Evolutionary conservation across 495 filamentous ascomycete genomes (phyloP).

Genomic region (Elaphomyces granulatus): DNA sequence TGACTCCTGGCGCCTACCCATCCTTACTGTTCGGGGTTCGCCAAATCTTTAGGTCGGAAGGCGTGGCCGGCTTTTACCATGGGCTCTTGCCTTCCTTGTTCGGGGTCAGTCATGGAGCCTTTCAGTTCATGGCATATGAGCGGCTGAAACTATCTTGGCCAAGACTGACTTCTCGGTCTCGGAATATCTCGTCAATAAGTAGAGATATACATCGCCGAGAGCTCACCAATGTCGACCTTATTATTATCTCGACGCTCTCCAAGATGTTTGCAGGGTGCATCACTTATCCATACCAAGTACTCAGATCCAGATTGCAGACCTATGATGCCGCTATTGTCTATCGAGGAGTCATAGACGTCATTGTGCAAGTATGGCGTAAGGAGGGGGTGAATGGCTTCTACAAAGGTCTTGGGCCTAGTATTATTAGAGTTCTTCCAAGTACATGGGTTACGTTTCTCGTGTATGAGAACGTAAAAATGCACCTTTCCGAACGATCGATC

Average conservation of each 20-base stretch:
- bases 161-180: conserved; percentile 27
- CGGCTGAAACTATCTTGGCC: conserved; percentile 41
- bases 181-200: background rate
- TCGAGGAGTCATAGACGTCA: conserved; percentile 54
- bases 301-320: conserved; percentile 75
- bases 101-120: conserved; percentile 85
- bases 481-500: background rate
- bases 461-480: conserved; percentile 75
- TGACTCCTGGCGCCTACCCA: conserved; percentile 65
- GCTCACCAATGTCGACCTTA: conserved; percentile 60
- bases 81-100: conserved; percentile 71
- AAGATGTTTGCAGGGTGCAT: conserved; percentile 77
- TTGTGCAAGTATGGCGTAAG: conserved; percentile 53
- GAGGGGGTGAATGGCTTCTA: conserved; percentile 84
- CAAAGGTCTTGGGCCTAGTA: conserved; percentile 76
- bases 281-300: conserved; percentile 90
- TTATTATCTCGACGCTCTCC: conserved; percentile 61
- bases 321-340: conserved; percentile 58
- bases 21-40: conserved; percentile 52
- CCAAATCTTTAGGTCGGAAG: conserved; percentile 52
- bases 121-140: conserved; percentile 96
- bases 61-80: conserved; percentile 64
- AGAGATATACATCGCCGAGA: conserved; percentile 7
- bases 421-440: conserved; percentile 77
- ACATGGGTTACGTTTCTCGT: conserved; percentile 98